Evolutionary conservation across 345 rosid species (phyloP), one percentile per base, ranked within the genome.

Genomic region (Xanthoceras sorbifolium): DNA sequence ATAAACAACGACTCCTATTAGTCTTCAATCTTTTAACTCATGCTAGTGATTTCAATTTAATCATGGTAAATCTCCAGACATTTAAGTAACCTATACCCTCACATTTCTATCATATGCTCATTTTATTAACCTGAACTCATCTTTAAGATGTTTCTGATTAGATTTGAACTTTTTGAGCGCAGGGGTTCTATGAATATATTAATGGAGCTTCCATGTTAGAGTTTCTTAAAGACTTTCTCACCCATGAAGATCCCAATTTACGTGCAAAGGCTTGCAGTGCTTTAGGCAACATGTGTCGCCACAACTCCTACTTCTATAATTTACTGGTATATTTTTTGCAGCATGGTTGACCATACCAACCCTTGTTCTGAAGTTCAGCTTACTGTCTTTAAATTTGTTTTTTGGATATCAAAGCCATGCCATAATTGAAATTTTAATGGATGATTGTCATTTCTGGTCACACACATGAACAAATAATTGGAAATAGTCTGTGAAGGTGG

Each of bases 241-340:
- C 76, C 54, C 91, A 93, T 80, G 90, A 88, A 55, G 97, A 94
- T 84, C 89, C 93, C 50, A 93, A 94, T 79, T 64, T 93, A 64
- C 98, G 98, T 12, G 92, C 98, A 64, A 95, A 95, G 88, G 84
- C 98, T 64, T 95, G 98, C 86, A 91, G 97, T 86, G 98, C 94
- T 79, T 83, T 95, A 6, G 98, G 99, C 50, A 94, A 94, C 80
- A 91, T 93, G 98, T 94, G 99, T 77, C 86, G 99, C 46, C 95
- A 94, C 78, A 91, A 95, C 75, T 85, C 90, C 68, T 91, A 93
- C 82, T 95, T 95, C 77, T 93, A 95, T 79, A 74, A 79, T 61
- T 77, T 87, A 38, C 90, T 94, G 64, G 97, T 93, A 90, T 87
- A 93, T 83, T 32, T 59, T 29, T 70, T 75, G 36, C 36, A 32